These are phyloP conservation scores for Talaromyces pinophilus DNA, from an alignment of 2,329 filamentous ascomycete species.

Conservation along the genomic window DNA sequence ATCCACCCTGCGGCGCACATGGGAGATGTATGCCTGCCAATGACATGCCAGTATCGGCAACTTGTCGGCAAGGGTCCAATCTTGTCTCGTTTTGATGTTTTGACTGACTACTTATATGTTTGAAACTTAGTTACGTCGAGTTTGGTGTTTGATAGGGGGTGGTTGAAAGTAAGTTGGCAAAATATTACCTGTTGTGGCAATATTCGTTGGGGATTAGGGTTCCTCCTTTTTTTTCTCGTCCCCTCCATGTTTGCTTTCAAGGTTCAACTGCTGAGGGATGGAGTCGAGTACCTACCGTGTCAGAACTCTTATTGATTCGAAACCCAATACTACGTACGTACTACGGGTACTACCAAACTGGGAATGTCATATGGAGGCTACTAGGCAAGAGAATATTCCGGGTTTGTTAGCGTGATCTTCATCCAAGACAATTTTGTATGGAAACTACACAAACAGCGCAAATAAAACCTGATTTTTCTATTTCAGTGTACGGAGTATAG, in stretches of 20 bases:
- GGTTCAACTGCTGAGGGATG: background rate
- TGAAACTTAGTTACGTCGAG: background rate
- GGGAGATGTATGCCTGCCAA: background rate
- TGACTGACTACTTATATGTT: background rate
- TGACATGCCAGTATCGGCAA: background rate
- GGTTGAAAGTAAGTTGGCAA: background rate
- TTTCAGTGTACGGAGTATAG: background rate
- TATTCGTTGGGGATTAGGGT: background rate
- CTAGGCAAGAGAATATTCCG: background rate
- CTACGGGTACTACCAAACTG: background rate
- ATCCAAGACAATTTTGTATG: background rate
- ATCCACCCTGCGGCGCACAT: background rate
- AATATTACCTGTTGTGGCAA: constrained; percentile 1
- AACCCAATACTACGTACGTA: too few relatives aligned
- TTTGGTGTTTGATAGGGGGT: background rate
- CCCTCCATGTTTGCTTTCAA: background rate
- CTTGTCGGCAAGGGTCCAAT: background rate
- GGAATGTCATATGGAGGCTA: background rate
- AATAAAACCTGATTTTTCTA: background rate
- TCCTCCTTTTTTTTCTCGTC: background rate
- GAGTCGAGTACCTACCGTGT: background rate
- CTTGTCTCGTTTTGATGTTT: background rate
- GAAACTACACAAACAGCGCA: background rate
- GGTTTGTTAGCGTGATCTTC: constrained; percentile 1
- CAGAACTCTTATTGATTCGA: background rate